Percentiles rank a stretch among this genome's conserved stretches.
Evolutionary conservation across 2,329 filamentous ascomycete species (phyloP).

Genomic region (Leptosphaerulina australis): DNA sequence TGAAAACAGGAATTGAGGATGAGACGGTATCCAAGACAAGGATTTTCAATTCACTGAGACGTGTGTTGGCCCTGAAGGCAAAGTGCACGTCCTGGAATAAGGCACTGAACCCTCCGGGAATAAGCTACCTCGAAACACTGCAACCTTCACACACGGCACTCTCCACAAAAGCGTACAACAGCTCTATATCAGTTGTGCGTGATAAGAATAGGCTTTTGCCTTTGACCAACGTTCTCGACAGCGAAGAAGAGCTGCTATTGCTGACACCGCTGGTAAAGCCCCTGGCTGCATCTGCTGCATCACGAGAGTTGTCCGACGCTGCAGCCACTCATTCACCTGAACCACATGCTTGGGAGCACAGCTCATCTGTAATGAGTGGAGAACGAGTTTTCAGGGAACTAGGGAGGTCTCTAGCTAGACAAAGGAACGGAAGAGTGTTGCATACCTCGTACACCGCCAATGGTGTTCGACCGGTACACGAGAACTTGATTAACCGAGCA

Average conservation of each 20-base stretch:
- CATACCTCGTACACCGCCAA: slow-evolving; percentile 97
- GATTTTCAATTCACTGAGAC: slow-evolving; percentile 77
- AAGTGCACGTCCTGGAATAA: slow-evolving; percentile 89
- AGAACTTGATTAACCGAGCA: slow-evolving; percentile 87
- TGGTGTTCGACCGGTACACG: slow-evolving; percentile 88
- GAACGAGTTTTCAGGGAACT: slow-evolving; percentile 92
- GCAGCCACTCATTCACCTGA: slow-evolving; percentile 59
- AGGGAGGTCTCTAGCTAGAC: slow-evolving; percentile 83
- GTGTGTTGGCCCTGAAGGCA: slow-evolving; percentile 80
- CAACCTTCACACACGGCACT: slow-evolving; percentile 82
- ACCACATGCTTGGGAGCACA: slow-evolving; percentile 62
- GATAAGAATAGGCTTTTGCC: slow-evolving; percentile 87
- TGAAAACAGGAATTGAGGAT: slow-evolving; percentile 89
- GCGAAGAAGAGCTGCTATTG: slow-evolving; percentile 86
- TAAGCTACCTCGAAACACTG: slow-evolving; percentile 76
- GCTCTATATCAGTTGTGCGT: slow-evolving; percentile 88
- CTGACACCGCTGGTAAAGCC: slow-evolving; percentile 90
- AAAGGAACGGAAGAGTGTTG: slow-evolving; percentile 82
- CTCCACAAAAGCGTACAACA: slow-evolving; percentile 86
- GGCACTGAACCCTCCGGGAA: slow-evolving; percentile 84
- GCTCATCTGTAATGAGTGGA: slow-evolving; percentile 78
- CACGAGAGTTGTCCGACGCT: slow-evolving; percentile 70
- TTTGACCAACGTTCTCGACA: slow-evolving; percentile 77
- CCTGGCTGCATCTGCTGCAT: slow-evolving; percentile 84
- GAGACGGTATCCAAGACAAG: slow-evolving; percentile 82